Base-by-base conservation (phyloP, 2,329 filamentous ascomycete species). In the Apiospora aurea region DNA sequence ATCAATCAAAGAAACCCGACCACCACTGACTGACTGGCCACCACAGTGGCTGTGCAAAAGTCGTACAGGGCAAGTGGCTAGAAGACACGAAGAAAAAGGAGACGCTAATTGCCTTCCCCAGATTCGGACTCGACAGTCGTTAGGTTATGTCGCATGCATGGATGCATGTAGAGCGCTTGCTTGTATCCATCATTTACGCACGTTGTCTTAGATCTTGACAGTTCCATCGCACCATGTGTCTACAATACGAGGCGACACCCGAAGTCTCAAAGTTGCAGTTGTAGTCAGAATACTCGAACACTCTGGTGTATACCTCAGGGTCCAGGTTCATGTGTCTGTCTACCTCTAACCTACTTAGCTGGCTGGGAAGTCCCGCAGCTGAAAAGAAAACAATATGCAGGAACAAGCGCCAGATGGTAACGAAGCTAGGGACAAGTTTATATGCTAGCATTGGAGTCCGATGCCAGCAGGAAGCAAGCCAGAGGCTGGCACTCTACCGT, bases 1-100 rank as follows among this genome's bases (percentile, higher is more conserved):
- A 57, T 57, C 26, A 43, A 14, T 38, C 34, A 29, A 57, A 34
- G 13, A 16, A 26, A 53, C 29, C 24, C 24, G 14, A 24, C 49
- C 11, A 24, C 49, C 24, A 26, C 24, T 13, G 24, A 11, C 18
- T 49, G 46, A 43, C 49, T 26, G 49, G 49, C 49, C 49, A 41
- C 57, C 34, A 41, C 57, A 41, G 57, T 64, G 57, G 57, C 57
- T 64, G 57, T 64, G 57, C 57, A 64, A 41, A 61, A n/a, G 10
- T 21, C 57, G 34, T 64, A n/a, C 29, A 41, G 57, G 16, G 34
- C 57, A 38, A n/a, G 57, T 64, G 57, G 57, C 57, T 51, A 26
- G 49, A 51, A 14, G 8, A 26, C 49, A 24, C n/a, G 49, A 51
- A 51, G n/a, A 18, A 24, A 64, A 64, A 34, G 26, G 34, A 61